Evolutionary conservation across 345 rosid genomes (phyloP).

Genomic region (Cochlearia excelsa): DNA sequence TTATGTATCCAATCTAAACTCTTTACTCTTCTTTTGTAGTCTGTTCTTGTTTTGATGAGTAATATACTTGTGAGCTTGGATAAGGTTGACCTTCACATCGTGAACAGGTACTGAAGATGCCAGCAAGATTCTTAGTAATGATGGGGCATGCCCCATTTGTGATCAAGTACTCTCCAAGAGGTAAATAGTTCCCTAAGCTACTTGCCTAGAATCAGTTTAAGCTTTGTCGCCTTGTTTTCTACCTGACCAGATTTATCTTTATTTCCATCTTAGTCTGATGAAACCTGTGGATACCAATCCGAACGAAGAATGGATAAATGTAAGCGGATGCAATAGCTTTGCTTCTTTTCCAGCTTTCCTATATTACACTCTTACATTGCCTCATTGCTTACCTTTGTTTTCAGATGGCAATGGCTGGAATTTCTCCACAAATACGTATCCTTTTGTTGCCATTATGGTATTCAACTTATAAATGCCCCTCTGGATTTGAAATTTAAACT

Average conservation of each 20-base stretch:
- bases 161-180: slow-evolving; percentile 97
- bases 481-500: neutral
- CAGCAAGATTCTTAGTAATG: slow-evolving; percentile 75
- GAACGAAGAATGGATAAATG: slow-evolving; percentile 94
- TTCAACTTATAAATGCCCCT: neutral
- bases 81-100: slow-evolving; percentile 42
- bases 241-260: slow-evolving; percentile 24
- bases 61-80: slow-evolving; percentile 17
- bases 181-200: slow-evolving; percentile 30
- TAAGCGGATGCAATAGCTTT: slow-evolving; percentile 43
- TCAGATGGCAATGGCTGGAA: slow-evolving; percentile 95
- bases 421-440: slow-evolving; percentile 95
- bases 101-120: slow-evolving; percentile 88
- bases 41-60: slow-evolving; percentile 10
- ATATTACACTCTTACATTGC: slow-evolving; percentile 14
- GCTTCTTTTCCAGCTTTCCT: slow-evolving; percentile 12
- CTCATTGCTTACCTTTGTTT: slow-evolving; percentile 22
- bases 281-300: slow-evolving; percentile 91
- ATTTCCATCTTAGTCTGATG: slow-evolving; percentile 58
- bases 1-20: slow-evolving; percentile 59
- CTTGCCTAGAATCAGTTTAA: slow-evolving; percentile 12
- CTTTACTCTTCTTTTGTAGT: neutral
- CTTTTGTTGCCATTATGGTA: slow-evolving; percentile 25
- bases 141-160: slow-evolving; percentile 90
- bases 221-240: slow-evolving; percentile 12